Percentiles rank a stretch among this genome's conserved stretches.
phyloP scores from a whole-genome alignment of 306 rosid species.

The Prunus mira region DNA sequence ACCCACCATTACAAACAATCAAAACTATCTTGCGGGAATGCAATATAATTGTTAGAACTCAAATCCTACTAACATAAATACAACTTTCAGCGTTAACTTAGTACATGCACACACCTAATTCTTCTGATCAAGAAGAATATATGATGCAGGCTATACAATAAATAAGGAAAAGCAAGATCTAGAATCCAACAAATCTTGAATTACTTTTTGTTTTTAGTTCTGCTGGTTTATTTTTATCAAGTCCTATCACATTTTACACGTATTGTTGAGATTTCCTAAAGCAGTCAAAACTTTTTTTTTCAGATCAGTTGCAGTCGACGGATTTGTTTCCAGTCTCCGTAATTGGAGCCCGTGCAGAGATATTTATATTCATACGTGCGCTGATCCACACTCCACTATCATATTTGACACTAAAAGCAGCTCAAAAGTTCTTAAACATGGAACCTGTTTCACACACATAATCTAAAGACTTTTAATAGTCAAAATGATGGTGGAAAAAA shows the following conservation, averaged over 20 bases:
- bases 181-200: not conserved
- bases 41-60: not conserved
- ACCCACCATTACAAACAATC: constrained; percentile 6
- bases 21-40: not conserved
- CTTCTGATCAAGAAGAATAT: not conserved
- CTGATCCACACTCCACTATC: not conserved
- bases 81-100: not conserved
- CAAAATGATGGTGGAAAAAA: not conserved
- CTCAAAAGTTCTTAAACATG: not conserved
- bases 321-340: not conserved
- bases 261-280: not conserved
- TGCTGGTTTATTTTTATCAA: not conserved
- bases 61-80: not conserved
- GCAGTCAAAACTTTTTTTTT: not conserved
- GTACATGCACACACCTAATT: not conserved
- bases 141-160: not conserved
- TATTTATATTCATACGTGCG: not conserved
- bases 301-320: not conserved
- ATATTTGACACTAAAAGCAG: not conserved
- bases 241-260: not conserved
- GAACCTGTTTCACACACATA: not conserved
- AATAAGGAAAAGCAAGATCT: not conserved
- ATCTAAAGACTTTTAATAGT: not conserved
- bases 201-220: not conserved
- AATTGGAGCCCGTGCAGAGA: not conserved